These are phyloP conservation scores for Fonsecaea pugnacius DNA, from an alignment of 2,329 filamentous ascomycete genomes.

Conservation along the genomic window DNA sequence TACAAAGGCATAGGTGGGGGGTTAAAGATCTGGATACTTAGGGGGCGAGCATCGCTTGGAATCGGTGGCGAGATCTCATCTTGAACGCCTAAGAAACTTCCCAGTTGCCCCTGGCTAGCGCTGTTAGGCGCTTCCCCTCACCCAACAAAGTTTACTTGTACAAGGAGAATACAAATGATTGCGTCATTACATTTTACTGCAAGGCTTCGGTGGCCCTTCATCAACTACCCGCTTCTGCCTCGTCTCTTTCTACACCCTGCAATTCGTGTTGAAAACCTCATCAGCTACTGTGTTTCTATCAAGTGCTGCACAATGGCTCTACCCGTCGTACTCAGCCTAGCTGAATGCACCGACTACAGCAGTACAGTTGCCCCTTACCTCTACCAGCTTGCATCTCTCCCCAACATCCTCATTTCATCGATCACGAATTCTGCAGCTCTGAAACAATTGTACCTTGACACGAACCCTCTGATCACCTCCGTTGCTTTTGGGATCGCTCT, in stretches of 20 bases:
- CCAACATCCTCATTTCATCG: conserved; percentile 65
- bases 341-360: conserved; percentile 76
- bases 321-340: conserved; percentile 69
- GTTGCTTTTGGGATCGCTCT: conserved; percentile 73
- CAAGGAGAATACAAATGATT: not conserved
- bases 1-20: not conserved
- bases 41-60: not conserved
- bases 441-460: conserved; percentile 74
- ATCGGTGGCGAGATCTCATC: not conserved
- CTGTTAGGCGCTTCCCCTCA: too few species aligned
- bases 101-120: not conserved
- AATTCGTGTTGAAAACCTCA: not conserved
- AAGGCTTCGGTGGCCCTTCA: not conserved
- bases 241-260: not conserved
- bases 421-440: conserved; percentile 66
- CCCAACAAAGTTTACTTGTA: not conserved
- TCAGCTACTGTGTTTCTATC: not conserved
- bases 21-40: not conserved
- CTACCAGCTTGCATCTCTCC: conserved; percentile 71
- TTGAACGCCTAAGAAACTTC: not conserved
- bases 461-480: conserved; percentile 81
- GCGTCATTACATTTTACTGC: not conserved
- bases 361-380: conserved; percentile 77
- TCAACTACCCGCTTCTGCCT: not conserved
- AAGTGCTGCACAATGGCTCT: conserved; percentile 62